These are phyloP conservation scores for Aspergillus fumigatiaffinis DNA, from an alignment of 2,329 filamentous ascomycete species.

Conservation along the genomic window DNA sequence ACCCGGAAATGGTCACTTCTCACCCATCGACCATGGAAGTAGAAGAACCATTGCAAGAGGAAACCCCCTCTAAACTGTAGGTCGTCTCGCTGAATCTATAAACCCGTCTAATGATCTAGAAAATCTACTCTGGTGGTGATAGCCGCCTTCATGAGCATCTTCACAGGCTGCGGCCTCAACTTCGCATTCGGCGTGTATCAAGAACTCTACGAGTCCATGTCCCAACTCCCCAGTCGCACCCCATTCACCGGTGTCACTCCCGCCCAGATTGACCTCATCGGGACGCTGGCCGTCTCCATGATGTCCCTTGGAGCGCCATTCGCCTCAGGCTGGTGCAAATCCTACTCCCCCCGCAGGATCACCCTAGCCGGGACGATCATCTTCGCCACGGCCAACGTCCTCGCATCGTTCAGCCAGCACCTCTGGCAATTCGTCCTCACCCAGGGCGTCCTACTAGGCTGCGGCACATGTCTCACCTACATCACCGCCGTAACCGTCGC, in stretches of 20 bases:
- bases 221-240: slow-evolving; percentile 13
- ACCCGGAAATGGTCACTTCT: neutral
- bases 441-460: slow-evolving; percentile 38
- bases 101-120: neutral
- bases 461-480: slow-evolving; percentile 38
- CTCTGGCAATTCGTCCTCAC: slow-evolving; percentile 34
- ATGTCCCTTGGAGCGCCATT: slow-evolving; percentile 39
- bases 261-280: slow-evolving; percentile 38
- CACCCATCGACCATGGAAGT: neutral
- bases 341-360: slow-evolving; percentile 30
- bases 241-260: slow-evolving; percentile 35
- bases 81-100: neutral
- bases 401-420: slow-evolving; percentile 31
- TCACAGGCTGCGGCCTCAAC: slow-evolving; percentile 36
- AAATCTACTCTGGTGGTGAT: slow-evolving; percentile 11
- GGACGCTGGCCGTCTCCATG: slow-evolving; percentile 33
- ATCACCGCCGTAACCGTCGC: slow-evolving; percentile 38
- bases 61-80: neutral
- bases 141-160: slow-evolving; percentile 28
- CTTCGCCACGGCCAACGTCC: slow-evolving; percentile 31
- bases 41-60: neutral
- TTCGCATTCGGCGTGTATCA: slow-evolving; percentile 44
- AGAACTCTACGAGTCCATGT: slow-evolving; percentile 37
- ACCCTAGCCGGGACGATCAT: slow-evolving; percentile 32
- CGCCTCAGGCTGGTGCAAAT: slow-evolving; percentile 33